These are phyloP conservation scores for Iberis pinnata DNA, from an alignment of 345 rosid genomes.

Conservation along the genomic window DNA sequence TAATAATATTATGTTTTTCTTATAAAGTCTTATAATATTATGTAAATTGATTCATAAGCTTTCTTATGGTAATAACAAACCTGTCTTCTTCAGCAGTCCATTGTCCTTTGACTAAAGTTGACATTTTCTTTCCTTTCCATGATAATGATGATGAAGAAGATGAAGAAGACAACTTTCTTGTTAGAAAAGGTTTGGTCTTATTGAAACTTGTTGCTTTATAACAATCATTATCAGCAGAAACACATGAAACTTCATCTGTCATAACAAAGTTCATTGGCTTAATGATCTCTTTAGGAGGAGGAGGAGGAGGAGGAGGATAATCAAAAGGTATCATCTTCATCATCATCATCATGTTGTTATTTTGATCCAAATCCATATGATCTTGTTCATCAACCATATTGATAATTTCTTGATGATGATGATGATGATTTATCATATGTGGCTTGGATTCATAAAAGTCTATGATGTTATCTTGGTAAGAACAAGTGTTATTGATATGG, in stretches of 20 bases:
- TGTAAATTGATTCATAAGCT: neutral
- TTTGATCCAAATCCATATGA: slow-evolving; percentile 27
- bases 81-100: slow-evolving; percentile 91
- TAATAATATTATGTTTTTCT: too few relatives aligned
- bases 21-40: too few relatives aligned
- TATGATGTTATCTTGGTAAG: slow-evolving; percentile 31
- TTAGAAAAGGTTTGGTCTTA: slow-evolving; percentile 30
- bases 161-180: slow-evolving; percentile 32
- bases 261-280: slow-evolving; percentile 41
- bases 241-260: slow-evolving; percentile 59
- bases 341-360: slow-evolving; percentile 30
- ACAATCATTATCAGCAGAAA: slow-evolving; percentile 32
- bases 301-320: slow-evolving; percentile 48
- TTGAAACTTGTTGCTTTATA: slow-evolving; percentile 27
- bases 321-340: slow-evolving; percentile 34
- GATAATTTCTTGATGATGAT: slow-evolving; percentile 22
- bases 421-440: slow-evolving; percentile 40
- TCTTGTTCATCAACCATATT: slow-evolving; percentile 37
- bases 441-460: slow-evolving; percentile 56
- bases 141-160: slow-evolving; percentile 26
- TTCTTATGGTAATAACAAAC: slow-evolving; percentile 25
- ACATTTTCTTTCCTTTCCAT: slow-evolving; percentile 46
- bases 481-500: slow-evolving; percentile 11
- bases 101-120: slow-evolving; percentile 75
- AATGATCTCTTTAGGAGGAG: slow-evolving; percentile 36